Base-by-base conservation (phyloP, 768 basidiomycete genomes). In the Leucocoprinus birnbaumii region DNA sequence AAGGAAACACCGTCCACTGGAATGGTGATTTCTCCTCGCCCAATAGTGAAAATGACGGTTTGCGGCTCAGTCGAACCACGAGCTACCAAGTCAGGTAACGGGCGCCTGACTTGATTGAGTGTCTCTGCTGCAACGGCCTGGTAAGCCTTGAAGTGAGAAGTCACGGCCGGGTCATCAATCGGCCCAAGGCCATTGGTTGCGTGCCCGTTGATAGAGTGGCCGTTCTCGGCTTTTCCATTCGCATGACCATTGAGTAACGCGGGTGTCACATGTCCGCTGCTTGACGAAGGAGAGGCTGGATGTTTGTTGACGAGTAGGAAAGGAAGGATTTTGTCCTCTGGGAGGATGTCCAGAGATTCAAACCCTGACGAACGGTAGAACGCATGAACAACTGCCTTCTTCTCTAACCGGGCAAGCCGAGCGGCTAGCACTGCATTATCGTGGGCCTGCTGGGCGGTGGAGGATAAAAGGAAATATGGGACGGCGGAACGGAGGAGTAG, bases 361-460 rank as follows among this genome's bases (percentile, higher is more conserved):
- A 70, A 68, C 19, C 71, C 66, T 1, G 66, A 66, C 2, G 64
- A 70, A 7, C 74, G 64, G 62, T 88, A 85, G 70, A 94, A 97
- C 13, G 80, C 85, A 66, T 98, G 96, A 22, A 97, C 75, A n/a
- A 96, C 91, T 4, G 87, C 85, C 61, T 83, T 87, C 53, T 76
- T 75, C 62, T 89, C 83, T 6, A 78, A 68, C 35, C 79, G 78
- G 0, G 96, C 91, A 48, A 98, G 71, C 41, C 86, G 82, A 48
- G 91, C 85, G 13, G 93, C 92, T 16, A 98, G 80, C 34, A 98
- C 73, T 21, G 93, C 89, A 68, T 98, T 87, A 65, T 95, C 91
- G 62, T 96, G 89, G 3, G 94, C 91, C 64, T 94, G 81, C 66
- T 93, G 89, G 2, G 83, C 67, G 1, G 80, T 83, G 34, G 82